Evolutionary conservation across 495 filamentous ascomycete genomes (phyloP), one percentile per base, ranked within the genome.

Genomic region (Penicillium chermesinum): DNA sequence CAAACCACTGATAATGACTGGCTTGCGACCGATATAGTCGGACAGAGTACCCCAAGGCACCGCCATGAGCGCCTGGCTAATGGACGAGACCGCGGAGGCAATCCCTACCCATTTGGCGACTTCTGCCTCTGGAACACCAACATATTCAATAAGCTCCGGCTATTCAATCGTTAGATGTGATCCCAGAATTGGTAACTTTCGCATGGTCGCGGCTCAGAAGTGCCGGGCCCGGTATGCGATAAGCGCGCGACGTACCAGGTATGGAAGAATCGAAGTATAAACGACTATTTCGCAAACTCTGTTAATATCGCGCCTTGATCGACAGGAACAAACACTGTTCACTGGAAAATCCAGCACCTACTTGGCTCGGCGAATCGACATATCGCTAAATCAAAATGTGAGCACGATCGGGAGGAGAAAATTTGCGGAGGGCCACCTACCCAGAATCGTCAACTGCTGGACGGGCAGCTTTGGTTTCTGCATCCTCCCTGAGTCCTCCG

Each of bases 201-300:
- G 16, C 10, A 4, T 17, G 30, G 39, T 25, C 16, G 17, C 8
- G 15, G 16, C 41, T 41, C n/a, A 17, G 4, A 18, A 6, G 0
- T 2, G 3, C 16, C n/a, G 4, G 19, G 14, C 13, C 16, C 17
- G 21, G 32, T 13, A 13, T 2, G 16, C 7, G 9, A 40, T 7
- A 13, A 40, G 14, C 16, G 13, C 20, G 40, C 20, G 14, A 55
- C 71, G 19, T 62, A 74, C 72, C 32, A 97, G 76, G 63, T 97
- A 97, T 13, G 91, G 91, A 50, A 86, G 87, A 51, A 95, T 81
- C 7, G 86, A 90, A 4, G 90, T 95, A 53, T 89, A 70, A 18
- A 88, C 84, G 33, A 95, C 72, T 40, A 74, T 46, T 25, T 21
- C 9, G 20, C 37, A 15, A 33, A 30, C 34, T 7, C 4, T 39